Percentiles rank a stretch among this genome's conserved stretches.
Evolutionary conservation across 495 filamentous ascomycete species (phyloP).

Genomic region (Chlorociboria aeruginascens): DNA sequence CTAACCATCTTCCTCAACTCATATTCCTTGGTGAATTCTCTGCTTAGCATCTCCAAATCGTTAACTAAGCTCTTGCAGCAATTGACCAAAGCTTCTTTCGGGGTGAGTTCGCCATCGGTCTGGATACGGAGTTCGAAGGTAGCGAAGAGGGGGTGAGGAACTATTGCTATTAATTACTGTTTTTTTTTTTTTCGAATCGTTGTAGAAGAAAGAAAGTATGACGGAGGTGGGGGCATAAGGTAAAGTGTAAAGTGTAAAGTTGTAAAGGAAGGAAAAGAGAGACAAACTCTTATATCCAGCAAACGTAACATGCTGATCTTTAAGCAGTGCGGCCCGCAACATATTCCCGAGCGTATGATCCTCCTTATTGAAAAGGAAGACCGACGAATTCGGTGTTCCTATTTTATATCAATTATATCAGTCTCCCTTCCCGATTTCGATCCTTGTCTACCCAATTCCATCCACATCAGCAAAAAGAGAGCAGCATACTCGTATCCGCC

Average conservation of each 20-base stretch:
- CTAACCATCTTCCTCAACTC: constrained; percentile 85
- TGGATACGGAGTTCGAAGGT: constrained; percentile 81
- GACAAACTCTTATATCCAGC: constrained; percentile 71
- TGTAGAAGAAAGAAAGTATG: background rate
- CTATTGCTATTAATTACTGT: background rate
- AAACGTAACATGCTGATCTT: constrained; percentile 68
- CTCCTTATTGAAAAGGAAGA: constrained; percentile 92
- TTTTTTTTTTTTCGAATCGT: too few relatives aligned
- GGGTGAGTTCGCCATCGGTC: constrained; percentile 78
- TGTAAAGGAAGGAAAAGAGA: background rate
- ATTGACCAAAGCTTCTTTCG: constrained; percentile 72
- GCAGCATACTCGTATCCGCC: constrained; percentile 66
- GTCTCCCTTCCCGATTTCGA: background rate
- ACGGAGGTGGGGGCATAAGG: background rate
- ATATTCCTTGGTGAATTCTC: constrained; percentile 90
- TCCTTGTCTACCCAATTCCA: background rate
- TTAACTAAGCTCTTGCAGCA: constrained; percentile 68
- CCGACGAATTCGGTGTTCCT: constrained; percentile 76
- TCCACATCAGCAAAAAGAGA: too few relatives aligned
- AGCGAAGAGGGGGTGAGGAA: constrained; percentile 71
- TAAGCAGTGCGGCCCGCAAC: constrained; percentile 66
- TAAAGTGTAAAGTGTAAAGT: too few relatives aligned
- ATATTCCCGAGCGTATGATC: constrained; percentile 95
- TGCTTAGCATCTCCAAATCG: constrained; percentile 60
- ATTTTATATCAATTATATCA: constrained; percentile 7